Base-by-base conservation (phyloP, 257 asterid species). In the Nicotiana tomentosiformis region DNA sequence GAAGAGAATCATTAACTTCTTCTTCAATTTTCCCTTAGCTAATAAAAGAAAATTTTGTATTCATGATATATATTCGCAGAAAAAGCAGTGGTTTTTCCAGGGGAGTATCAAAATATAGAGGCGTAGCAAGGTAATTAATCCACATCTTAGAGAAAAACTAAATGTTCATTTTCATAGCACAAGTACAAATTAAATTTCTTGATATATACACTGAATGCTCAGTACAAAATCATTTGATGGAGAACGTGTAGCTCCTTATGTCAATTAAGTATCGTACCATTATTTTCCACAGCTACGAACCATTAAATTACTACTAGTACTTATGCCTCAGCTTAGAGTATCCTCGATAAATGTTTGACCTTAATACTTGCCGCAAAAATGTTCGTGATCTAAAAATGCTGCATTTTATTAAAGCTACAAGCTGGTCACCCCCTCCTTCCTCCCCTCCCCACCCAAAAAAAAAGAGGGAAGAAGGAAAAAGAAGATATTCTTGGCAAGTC, bases 11-110 rank as follows among this genome's bases (percentile, higher is more conserved):
- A 30, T 39, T 70, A 0, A 14, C 2, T 43, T n/a, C 23, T 5
- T 2, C n/a, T 46, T 46, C 7, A 23, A 4, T 23, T 43, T 20
- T 70, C 23, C 23, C 20, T 12, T 49, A 4, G 8, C 26, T 12
- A 46, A 43, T 43, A 5, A 72, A 23, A 46, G 5, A 0, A 11
- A 16, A 5, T 9, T 9, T 5, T 12, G 14, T 30, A 18, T n/a
- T 6, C 39, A 29, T 60, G 9, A 53, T 79, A 55, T 79, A 55
- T 23, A 68, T 70, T 82, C 43, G 80, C 90, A 96, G 99, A 83
- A 96, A 94, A 85, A 96, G 99, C 88, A 96, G 97, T 30, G 99
- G 99, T 0, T 96, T 96, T 88, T 94, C 99, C 2, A 92, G 99
- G 1, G 99, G 99, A 23, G 99, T 96, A 65, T 96, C 99, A 1